These are phyloP conservation scores for Phytophthora pini DNA, from an alignment of 352 stramenopile genomes.

Conservation along the genomic window DNA sequence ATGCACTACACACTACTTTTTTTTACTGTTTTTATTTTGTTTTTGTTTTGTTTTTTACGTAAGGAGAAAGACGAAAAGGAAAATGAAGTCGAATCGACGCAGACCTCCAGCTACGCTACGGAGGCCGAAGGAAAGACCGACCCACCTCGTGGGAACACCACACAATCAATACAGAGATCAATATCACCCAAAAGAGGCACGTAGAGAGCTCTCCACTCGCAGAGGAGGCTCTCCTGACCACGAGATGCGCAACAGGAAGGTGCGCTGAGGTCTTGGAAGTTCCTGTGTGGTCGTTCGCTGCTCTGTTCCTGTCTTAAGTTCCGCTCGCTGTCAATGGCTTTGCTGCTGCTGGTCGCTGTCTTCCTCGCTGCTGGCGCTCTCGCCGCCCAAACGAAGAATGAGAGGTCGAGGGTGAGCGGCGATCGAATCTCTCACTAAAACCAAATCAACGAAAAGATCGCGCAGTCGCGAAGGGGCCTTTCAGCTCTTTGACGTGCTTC, in stretches of 20 bases:
- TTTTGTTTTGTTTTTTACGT: slow-evolving; percentile 18
- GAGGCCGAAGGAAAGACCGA: slow-evolving; percentile 18
- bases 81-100: slow-evolving; percentile 20
- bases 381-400: slow-evolving; percentile 30
- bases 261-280: slow-evolving; percentile 6
- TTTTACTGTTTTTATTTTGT: slow-evolving; percentile 12
- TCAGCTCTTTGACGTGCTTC: no score
- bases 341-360: slow-evolving; percentile 23
- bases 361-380: slow-evolving; percentile 21
- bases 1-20: slow-evolving; percentile 25
- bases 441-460: slow-evolving; percentile 24
- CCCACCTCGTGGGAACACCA: slow-evolving; percentile 8
- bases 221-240: slow-evolving; percentile 15
- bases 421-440: slow-evolving; percentile 3
- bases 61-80: slow-evolving; percentile 5
- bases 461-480: neutral
- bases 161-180: slow-evolving; percentile 10
- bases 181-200: slow-evolving; percentile 13
- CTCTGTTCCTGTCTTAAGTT: slow-evolving; percentile 1
- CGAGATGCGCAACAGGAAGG: neutral
- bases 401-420: neutral
- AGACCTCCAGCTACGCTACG: slow-evolving; percentile 10
- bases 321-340: slow-evolving; percentile 9
- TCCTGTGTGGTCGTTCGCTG: slow-evolving; percentile 3
- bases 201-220: slow-evolving; percentile 12